Conservation (phyloP, 2,329 filamentous ascomycete species). For the Aspergillus pseudonomiae region DNA sequence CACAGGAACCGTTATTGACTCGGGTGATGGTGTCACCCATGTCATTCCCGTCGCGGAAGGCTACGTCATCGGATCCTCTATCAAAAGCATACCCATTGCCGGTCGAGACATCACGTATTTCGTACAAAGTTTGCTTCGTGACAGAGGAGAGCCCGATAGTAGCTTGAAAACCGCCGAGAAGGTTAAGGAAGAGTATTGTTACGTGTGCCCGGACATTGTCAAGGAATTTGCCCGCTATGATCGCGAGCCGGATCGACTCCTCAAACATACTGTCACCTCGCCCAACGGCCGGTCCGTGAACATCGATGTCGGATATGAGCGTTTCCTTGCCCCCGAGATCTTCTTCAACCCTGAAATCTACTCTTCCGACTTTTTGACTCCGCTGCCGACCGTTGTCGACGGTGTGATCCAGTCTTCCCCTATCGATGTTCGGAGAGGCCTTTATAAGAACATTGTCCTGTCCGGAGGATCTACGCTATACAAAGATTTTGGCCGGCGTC, state of each 20-base stretch:
- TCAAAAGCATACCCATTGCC: conserved; percentile 98
- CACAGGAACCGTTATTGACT: conserved; percentile 97
- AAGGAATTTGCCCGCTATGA: conserved; percentile 97
- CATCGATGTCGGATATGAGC: conserved; percentile 96
- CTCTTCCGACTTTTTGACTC: conserved; percentile 96
- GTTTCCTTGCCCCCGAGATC: conserved; percentile 96
- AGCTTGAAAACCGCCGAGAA: conserved; percentile 96
- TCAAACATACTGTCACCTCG: conserved; percentile 84
- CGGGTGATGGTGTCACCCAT: conserved; percentile 97
- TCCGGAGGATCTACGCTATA: conserved; percentile 96
- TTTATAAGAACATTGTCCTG: conserved; percentile 99
- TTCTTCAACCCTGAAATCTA: conserved; percentile 99
- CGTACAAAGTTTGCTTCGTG: conserved; percentile 91
- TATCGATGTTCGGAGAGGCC: conserved; percentile 92
- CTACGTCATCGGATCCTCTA: conserved; percentile 97
- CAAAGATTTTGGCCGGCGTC: conserved; percentile 93
- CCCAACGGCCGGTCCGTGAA: conserved; percentile 81
- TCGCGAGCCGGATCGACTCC: conserved; percentile 85
- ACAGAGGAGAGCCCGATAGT: conserved; percentile 94
- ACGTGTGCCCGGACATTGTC: conserved; percentile 97
- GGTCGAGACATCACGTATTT: conserved; percentile 99
- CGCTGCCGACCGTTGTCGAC: conserved; percentile 90
- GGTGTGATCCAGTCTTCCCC: conserved; percentile 96
- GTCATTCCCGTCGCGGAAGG: conserved; percentile 98
- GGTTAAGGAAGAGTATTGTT: conserved; percentile 99